These are phyloP conservation scores for Pseudogymnoascus sp. DNA, from an alignment of 2,329 filamentous ascomycete species.

Conservation along the genomic window DNA sequence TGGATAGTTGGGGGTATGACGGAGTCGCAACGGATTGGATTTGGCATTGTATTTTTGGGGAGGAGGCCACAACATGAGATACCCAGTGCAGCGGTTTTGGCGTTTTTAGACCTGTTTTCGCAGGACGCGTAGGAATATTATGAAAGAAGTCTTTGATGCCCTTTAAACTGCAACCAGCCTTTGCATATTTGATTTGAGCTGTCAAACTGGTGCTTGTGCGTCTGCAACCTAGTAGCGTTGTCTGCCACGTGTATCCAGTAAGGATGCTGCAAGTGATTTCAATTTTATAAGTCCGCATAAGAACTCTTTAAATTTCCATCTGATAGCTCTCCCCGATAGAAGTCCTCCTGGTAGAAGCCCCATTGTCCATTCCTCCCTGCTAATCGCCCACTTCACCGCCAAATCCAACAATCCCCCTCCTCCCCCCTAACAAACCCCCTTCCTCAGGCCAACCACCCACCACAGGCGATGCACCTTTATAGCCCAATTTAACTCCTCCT, in stretches of 20 bases:
- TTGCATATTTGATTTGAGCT: background rate
- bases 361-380: background rate
- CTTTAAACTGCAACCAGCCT: background rate
- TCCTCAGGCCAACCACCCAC: background rate
- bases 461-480: background rate
- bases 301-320: background rate
- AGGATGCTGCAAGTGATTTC: background rate
- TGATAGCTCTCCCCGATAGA: background rate
- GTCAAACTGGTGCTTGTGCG: background rate
- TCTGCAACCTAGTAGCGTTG: background rate
- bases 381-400: background rate
- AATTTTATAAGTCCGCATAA: background rate
- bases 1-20: background rate
- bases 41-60: background rate
- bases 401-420: background rate
- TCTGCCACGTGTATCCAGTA: constrained; percentile 4
- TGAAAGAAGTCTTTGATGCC: background rate
- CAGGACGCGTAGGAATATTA: background rate
- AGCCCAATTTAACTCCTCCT: background rate
- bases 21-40: background rate
- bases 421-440: background rate
- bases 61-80: background rate
- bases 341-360: background rate
- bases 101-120: background rate
- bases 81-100: constrained; percentile 1